Conservation (phyloP, 257 asterid species). For the Lantana camara region DNA sequence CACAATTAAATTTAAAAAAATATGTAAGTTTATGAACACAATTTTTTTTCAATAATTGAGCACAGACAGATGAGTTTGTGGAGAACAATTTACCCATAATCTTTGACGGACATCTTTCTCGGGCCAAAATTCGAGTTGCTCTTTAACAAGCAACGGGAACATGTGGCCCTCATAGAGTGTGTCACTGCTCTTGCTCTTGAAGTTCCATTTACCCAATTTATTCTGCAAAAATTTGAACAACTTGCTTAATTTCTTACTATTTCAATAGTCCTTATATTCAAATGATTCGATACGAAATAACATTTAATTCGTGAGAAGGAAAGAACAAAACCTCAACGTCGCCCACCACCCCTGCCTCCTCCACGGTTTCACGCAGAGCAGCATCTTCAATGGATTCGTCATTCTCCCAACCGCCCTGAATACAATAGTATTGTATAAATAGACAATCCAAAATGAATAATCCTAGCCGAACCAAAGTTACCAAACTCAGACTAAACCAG, state of each 20-base stretch:
- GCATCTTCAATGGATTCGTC: constrained; percentile 78
- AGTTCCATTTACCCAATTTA: constrained; percentile 67
- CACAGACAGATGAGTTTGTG: no score
- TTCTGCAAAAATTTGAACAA: constrained; percentile 35
- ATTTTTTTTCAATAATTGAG: background rate
- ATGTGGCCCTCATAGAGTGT: constrained; percentile 61
- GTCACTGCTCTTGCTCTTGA: constrained; percentile 61
- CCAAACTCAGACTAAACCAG: no score
- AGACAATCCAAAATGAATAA: background rate
- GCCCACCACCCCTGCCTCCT: constrained; percentile 96
- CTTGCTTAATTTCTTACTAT: no score
- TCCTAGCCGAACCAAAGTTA: no score
- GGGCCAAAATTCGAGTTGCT: constrained; percentile 84
- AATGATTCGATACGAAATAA: no score
- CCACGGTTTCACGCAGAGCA: constrained; percentile 81
- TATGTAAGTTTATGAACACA: background rate
- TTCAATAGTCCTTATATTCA: no score
- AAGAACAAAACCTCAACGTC: constrained; percentile 67
- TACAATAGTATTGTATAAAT: background rate
- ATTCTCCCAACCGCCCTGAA: constrained; percentile 93
- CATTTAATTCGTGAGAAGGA: no score
- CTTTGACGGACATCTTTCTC: constrained; percentile 86
- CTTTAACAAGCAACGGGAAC: constrained; percentile 77
- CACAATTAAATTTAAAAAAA: background rate
- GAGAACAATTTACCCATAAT: constrained; percentile 50